phyloP scores from a whole-genome alignment of 75 land plant species.

The Cryptomeria japonica region DNA sequence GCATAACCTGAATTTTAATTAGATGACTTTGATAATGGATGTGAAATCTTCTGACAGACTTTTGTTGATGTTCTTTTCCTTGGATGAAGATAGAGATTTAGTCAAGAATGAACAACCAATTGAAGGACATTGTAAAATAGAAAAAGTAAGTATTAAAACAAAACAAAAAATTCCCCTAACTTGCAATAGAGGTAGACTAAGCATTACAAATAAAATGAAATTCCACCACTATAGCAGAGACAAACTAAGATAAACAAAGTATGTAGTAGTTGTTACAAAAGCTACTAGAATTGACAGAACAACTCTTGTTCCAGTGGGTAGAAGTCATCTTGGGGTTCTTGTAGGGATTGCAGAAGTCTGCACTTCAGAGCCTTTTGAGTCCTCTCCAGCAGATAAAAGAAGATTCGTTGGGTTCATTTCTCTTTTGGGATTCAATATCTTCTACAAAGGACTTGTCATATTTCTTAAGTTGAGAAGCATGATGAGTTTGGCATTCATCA shows the following conservation, averaged over 20 bases:
- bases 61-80: too few relatives aligned
- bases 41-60: too few relatives aligned
- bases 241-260: not conserved
- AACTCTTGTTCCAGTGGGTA: not conserved
- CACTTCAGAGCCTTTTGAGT: not conserved
- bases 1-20: too few relatives aligned
- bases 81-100: too few relatives aligned
- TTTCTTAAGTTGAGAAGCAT: not conserved
- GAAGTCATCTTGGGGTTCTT: not conserved
- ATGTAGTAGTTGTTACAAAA: not conserved
- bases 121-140: too few relatives aligned
- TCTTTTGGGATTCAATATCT: not conserved
- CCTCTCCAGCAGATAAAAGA: not conserved
- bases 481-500: not conserved
- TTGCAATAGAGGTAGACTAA: too few relatives aligned
- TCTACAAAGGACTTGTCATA: not conserved
- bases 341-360: not conserved
- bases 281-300: conserved; percentile 5
- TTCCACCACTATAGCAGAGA: too few relatives aligned
- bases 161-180: too few relatives aligned
- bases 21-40: too few relatives aligned
- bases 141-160: too few relatives aligned
- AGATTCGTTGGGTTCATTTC: not conserved
- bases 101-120: too few relatives aligned
- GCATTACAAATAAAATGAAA: too few relatives aligned